Evolutionary conservation across 2,329 filamentous ascomycete genomes (phyloP), one percentile per base, ranked within the genome.

Genomic region (Pseudogymnoascus sp.): DNA sequence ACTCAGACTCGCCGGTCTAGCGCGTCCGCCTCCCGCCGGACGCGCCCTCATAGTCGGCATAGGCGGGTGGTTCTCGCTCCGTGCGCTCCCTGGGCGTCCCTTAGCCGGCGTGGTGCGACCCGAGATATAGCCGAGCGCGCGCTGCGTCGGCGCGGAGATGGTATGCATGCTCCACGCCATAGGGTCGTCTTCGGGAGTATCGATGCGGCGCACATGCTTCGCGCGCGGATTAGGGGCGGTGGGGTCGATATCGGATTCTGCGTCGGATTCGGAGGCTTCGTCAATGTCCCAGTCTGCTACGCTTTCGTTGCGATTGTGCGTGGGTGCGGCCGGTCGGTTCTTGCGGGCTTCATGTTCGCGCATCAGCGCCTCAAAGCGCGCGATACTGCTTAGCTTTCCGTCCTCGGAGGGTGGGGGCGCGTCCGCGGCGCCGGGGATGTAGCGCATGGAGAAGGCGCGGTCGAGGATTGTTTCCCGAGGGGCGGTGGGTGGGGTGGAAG

Each of bases 401-500:
- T 86, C 84, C 3, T 84, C 84, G 11, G 63, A 66, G n/a, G 68
- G 67, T 7, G 61, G 38, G 1, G 73, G 68, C 60, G 81, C 77
- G 6, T 75, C 74, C 10, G 85, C 84, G 2, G 82, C 83, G 5
- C 85, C 85, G 14, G 85, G 85, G 35, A 88, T 86, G 63, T 78
- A 84, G 7, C 82, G 79, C 74, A 88, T 74, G 68, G 86, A 84
- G 68, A 89, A 88, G 0, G 86, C 86, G 40, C 86, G 76, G 70
- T 89, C 86, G n/a, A 88, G 73, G 61, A 89, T 88, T 0, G 86
- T 87, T 72, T 89, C 85, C 14, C 85, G 79, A 2, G 82, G 82
- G 0, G 73, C 75, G 1, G 82, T 80, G 0, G 83, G 82, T 2
- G 72, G 67, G 24, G 69, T 69, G 14, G 69, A 67, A 0, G 80